These are phyloP conservation scores for Zygosaccharomyces sapae DNA, from an alignment of 1,139 yeast species.

Conservation along the genomic window DNA sequence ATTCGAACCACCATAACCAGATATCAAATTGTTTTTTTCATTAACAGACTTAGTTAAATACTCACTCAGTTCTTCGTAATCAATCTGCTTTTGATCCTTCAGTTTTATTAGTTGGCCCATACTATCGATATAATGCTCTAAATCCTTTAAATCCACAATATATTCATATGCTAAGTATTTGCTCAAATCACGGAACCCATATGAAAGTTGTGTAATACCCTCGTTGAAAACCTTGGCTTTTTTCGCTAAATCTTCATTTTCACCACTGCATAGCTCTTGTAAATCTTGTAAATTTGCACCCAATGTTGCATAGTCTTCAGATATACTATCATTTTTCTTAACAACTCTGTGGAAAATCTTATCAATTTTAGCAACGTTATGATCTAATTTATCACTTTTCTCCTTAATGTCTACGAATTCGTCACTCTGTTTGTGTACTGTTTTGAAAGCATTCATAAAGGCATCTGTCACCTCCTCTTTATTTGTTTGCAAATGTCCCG, in stretches of 20 bases:
- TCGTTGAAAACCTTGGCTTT: constrained; percentile 53
- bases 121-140: constrained; percentile 78
- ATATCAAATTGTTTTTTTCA: constrained; percentile 59
- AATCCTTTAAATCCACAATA: constrained; percentile 75
- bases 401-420: constrained; percentile 84
- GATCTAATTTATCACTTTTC: constrained; percentile 76
- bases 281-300: constrained; percentile 66
- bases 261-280: constrained; percentile 49
- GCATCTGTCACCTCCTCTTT: constrained; percentile 62
- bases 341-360: constrained; percentile 69
- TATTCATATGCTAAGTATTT: constrained; percentile 76
- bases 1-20: constrained; percentile 53
- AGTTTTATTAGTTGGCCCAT: constrained; percentile 72
- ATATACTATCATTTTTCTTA: constrained; percentile 67
- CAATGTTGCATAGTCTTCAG: constrained; percentile 68
- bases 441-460: constrained; percentile 85
- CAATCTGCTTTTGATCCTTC: constrained; percentile 88
- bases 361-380: constrained; percentile 74
- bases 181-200: constrained; percentile 46
- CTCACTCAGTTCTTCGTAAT: constrained; percentile 79
- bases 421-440: constrained; percentile 67
- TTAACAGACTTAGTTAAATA: constrained; percentile 65
- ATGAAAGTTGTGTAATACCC: constrained; percentile 48
- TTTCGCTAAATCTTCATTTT: constrained; percentile 41
- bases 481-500: constrained; percentile 30